A percentile compares a stretch with the other conserved stretches of the same genome.
Conservation (phyloP, 768 basidiomycete genomes). For the Ephemerocybe angulata region DNA sequence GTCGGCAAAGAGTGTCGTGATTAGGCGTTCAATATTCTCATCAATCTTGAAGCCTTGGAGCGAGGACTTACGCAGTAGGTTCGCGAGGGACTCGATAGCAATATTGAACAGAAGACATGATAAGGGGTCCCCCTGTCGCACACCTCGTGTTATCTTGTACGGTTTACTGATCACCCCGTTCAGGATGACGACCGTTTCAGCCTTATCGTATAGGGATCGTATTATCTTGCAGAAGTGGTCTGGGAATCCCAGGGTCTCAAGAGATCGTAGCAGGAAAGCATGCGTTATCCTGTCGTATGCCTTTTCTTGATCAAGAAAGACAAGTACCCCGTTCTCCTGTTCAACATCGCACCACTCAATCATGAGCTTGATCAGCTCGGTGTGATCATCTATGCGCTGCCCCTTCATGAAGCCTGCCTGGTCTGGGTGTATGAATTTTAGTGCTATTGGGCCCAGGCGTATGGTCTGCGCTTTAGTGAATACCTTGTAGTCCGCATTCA, state of each 20-base stretch:
- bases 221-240: conserved; percentile 21
- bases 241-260: conserved; percentile 18
- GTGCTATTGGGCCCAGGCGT: conserved; percentile 13
- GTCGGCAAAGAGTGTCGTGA: conserved; percentile 36
- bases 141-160: conserved; percentile 29
- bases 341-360: conserved; percentile 20
- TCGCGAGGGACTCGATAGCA: conserved; percentile 36
- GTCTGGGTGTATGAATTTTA: conserved; percentile 24
- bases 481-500: conserved; percentile 33
- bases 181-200: conserved; percentile 28
- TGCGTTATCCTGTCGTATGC: conserved; percentile 34
- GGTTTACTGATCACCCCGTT: conserved; percentile 27
- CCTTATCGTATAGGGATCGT: conserved; percentile 25
- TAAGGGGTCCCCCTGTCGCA: conserved; percentile 35
- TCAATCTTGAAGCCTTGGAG: conserved; percentile 25
- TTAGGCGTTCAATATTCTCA: conserved; percentile 17
- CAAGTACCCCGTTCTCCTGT: conserved; percentile 24
- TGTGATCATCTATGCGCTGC: conserved; percentile 30
- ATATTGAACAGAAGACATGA: conserved; percentile 37
- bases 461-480: conserved; percentile 22
- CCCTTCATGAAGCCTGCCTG: conserved; percentile 39
- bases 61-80: conserved; percentile 23
- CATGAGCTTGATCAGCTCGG: conserved; percentile 24
- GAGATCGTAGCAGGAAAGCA: conserved; percentile 22
- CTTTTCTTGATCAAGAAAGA: conserved; percentile 35